Evolutionary conservation across 371 early-diverging fungal genomes (phyloP), one percentile per base, ranked within the genome.

Genomic region (Lichtheimia ramosa): DNA sequence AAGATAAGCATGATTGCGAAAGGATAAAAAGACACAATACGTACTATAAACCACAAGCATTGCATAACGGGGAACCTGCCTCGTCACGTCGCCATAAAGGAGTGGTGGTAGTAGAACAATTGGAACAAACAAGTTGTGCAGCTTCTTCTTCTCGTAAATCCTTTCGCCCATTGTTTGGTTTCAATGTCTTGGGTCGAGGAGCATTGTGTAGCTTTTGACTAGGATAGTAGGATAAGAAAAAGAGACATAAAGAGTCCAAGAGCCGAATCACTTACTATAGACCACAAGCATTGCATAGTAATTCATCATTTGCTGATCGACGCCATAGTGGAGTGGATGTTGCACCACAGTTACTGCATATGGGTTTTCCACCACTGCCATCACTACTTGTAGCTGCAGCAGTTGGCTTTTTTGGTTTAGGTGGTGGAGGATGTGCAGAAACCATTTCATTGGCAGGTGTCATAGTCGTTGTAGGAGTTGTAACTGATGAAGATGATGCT

Each of bases 311-410:
- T 2, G 28, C 20, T 25, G 91, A 90, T 59, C 97, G 79, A 39
- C 99, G 82, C 99, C 99, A 99, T 10, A 97, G 87, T 0, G 99
- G 97, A 2, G 99, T 97, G 8, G 83, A 84, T 0, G 92, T 93
- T 2, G 93, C 92, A 10, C 81, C 76, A 74, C 99, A 99, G 74
- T 99, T 96, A 42, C 81, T 79, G 74, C 96, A 96, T 5, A 72
- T 59, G 3, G 80, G 74, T 51, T 69, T 70, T 23, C 48, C 50
- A 12, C 55, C 61, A 61, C 28, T 58, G 28, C 52, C 66, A 66
- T 51, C 56, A 43, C 70, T 64, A 43, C 27, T 60, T 3, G 55
- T 56, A 28, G 59, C 58, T 3, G 62, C 61, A 23, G 57, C 51
- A 39, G 55, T 28, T 34, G 65, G 50, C 51, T 59, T 58, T 43